These are phyloP conservation scores for Pholiota microspora DNA, from an alignment of 768 basidiomycete genomes.

Conservation along the genomic window DNA sequence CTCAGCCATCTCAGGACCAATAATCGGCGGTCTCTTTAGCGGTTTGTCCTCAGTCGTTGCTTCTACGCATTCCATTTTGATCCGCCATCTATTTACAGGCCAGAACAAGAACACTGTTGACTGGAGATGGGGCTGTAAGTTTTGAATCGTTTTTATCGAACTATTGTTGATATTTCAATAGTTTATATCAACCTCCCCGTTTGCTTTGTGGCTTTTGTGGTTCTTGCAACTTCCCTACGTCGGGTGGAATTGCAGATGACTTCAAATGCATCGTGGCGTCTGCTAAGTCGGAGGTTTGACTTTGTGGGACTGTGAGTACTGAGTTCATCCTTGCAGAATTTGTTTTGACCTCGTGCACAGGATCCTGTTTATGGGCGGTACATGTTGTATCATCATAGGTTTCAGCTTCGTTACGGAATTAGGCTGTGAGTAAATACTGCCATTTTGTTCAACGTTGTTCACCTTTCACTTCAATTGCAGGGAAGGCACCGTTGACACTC, in stretches of 20 bases:
- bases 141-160: conserved; percentile 10
- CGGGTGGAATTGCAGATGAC: conserved; percentile 45
- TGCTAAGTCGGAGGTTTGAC: conserved; percentile 60
- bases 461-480: conserved; percentile 35
- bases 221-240: conserved; percentile 62
- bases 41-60: conserved; percentile 37
- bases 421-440: conserved; percentile 56
- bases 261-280: conserved; percentile 53
- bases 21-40: conserved; percentile 83
- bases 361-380: conserved; percentile 71
- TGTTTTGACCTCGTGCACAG: too few species aligned
- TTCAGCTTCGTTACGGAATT: conserved; percentile 71
- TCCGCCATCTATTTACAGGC: conserved; percentile 25
- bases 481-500: conserved; percentile 62
- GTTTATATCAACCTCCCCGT: conserved; percentile 85
- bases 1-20: conserved; percentile 79
- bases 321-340: too few species aligned
- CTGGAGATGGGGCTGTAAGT: conserved; percentile 88
- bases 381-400: conserved; percentile 72
- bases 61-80: background rate
- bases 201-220: conserved; percentile 55
- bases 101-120: conserved; percentile 36
- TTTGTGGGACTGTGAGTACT: conserved; percentile 72
- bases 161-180: conserved; percentile 28
- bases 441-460: background rate